Percentiles rank a stretch among this genome's conserved stretches.
Conservation (phyloP, 2,329 filamentous ascomycete species). For the Penicillium sp. region DNA sequence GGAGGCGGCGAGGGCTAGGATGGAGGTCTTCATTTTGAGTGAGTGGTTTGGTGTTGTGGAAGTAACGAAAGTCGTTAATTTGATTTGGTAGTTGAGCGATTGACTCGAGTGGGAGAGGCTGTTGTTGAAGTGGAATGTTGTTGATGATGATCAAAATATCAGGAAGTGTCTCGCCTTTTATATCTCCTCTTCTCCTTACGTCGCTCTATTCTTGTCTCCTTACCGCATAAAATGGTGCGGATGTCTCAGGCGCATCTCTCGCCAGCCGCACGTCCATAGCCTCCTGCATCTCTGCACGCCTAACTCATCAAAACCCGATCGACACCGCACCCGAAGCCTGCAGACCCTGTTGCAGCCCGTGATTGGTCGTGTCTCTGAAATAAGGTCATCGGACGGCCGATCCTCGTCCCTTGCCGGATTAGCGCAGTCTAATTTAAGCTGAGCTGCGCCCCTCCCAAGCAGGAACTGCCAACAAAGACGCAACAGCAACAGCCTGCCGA, state of each 20-base stretch:
- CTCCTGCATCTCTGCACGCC: not conserved
- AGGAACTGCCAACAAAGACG: too few species aligned
- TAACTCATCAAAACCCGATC: too few species aligned
- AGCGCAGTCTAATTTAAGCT: too few species aligned
- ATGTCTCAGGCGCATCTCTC: not conserved
- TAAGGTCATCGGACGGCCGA: too few species aligned
- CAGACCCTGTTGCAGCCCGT: too few species aligned
- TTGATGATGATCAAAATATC: not conserved
- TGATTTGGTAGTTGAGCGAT: not conserved
- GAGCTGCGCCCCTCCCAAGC: too few species aligned
- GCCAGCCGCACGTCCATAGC: not conserved
- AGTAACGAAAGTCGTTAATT: not conserved
- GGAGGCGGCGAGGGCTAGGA: not conserved
- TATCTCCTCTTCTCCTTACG: not conserved
- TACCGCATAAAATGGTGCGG: not conserved
- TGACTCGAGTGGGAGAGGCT: not conserved
- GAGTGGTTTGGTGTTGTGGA: not conserved
- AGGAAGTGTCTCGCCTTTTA: not conserved
- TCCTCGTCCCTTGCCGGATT: too few species aligned
- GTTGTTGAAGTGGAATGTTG: not conserved
- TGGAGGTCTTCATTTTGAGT: conserved; percentile 6
- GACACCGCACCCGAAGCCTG: too few species aligned
- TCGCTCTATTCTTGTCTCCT: not conserved
- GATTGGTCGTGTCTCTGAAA: too few species aligned
- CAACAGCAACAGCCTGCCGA: too few species aligned